These are phyloP conservation scores for Vishniacozyma victoriae DNA, from an alignment of 768 basidiomycete species.

Conservation along the genomic window DNA sequence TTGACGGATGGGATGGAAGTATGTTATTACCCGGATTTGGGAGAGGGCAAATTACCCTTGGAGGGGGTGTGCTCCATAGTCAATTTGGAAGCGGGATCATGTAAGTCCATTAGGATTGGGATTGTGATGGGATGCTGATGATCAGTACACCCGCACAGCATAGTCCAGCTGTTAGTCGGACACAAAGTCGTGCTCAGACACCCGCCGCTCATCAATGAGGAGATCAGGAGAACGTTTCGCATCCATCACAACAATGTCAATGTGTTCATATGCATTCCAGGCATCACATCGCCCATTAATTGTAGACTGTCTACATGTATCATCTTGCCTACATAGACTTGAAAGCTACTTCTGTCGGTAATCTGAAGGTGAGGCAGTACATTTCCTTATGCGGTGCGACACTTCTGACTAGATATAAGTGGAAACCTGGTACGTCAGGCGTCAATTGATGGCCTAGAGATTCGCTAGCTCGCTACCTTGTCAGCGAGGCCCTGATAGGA, in stretches of 20 bases:
- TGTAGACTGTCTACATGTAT: background rate
- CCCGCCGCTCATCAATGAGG: background rate
- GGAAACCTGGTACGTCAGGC: conserved; percentile 35
- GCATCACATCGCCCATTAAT: background rate
- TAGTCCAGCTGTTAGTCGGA: conserved; percentile 30
- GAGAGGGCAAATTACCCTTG: conserved; percentile 32
- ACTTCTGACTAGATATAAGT: conserved; percentile 72
- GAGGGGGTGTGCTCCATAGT: conserved; percentile 34
- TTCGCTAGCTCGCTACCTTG: background rate
- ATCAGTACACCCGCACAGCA: conserved; percentile 36
- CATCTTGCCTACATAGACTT: background rate
- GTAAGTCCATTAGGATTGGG: conserved; percentile 21
- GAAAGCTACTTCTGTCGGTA: conserved; percentile 54
- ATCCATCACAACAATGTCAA: background rate
- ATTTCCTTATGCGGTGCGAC: conserved; percentile 96
- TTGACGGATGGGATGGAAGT: conserved; percentile 43
- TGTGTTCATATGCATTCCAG: background rate
- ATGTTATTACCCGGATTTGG: conserved; percentile 44
- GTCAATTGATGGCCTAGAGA: background rate
- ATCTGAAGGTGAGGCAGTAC: conserved; percentile 89
- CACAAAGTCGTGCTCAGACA: conserved; percentile 12
- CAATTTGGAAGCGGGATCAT: conserved; percentile 43
- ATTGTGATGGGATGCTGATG: background rate
- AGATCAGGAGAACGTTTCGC: background rate
- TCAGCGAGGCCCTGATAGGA: background rate